Percentiles rank a stretch among this genome's conserved stretches.
Evolutionary conservation across 2,329 filamentous ascomycete species (phyloP).

Genomic region (Neoascochyta sp.): DNA sequence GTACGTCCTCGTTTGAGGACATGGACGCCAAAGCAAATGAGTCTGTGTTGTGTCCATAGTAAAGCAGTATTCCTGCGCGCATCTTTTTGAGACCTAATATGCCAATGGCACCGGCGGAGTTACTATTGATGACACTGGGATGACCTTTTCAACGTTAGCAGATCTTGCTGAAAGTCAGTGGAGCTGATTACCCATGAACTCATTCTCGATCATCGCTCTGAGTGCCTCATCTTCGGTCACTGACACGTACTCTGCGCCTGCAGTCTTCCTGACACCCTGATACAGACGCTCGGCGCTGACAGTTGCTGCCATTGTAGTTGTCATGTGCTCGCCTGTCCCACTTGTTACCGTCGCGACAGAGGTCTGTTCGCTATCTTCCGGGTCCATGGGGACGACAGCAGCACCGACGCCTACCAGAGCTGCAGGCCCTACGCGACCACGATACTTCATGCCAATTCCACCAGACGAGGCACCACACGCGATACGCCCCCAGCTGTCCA

Average conservation of each 20-base stretch:
- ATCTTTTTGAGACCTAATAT: slow-evolving; percentile 87
- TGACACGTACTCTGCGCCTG: slow-evolving; percentile 58
- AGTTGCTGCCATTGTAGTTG: slow-evolving; percentile 85
- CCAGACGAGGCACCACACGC: slow-evolving; percentile 94
- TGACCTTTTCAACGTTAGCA: slow-evolving; percentile 50
- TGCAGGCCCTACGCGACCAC: slow-evolving; percentile 84
- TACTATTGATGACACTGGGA: slow-evolving; percentile 74
- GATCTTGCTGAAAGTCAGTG: not conserved
- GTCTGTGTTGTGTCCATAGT: slow-evolving; percentile 96
- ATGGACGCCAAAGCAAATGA: slow-evolving; percentile 83
- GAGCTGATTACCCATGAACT: slow-evolving; percentile 75
- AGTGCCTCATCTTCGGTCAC: slow-evolving; percentile 77
- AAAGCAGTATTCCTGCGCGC: slow-evolving; percentile 70
- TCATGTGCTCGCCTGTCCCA: slow-evolving; percentile 97
- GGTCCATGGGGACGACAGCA: slow-evolving; percentile 74
- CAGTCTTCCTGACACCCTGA: slow-evolving; percentile 59
- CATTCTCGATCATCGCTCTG: slow-evolving; percentile 72
- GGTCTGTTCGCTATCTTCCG: slow-evolving; percentile 63
- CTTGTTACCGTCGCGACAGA: slow-evolving; percentile 83
- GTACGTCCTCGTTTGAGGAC: slow-evolving; percentile 70
- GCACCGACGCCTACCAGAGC: slow-evolving; percentile 90
- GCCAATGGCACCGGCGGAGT: slow-evolving; percentile 83
- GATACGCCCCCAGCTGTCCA: slow-evolving; percentile 81
- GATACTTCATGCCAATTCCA: slow-evolving; percentile 97
- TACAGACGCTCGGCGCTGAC: slow-evolving; percentile 84